Evolutionary conservation across 106 monocot species (phyloP).

Genomic region (Chionographis japonica): DNA sequence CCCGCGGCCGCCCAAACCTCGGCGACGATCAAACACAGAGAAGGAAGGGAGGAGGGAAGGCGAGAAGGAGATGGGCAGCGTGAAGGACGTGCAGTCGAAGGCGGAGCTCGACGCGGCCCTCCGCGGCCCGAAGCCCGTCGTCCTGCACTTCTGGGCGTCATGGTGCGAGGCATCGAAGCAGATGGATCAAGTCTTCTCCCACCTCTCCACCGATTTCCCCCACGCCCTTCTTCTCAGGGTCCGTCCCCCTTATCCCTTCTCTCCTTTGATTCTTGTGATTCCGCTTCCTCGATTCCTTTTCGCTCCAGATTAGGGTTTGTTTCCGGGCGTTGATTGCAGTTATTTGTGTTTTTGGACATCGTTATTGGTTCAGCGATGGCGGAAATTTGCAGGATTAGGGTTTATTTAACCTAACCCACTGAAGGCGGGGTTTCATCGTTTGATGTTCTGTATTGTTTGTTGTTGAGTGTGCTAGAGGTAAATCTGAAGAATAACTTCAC

Average conservation of each 20-base stretch:
- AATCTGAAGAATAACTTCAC: no score
- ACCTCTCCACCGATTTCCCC: conserved; percentile 85
- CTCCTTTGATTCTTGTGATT: background rate
- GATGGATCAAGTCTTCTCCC: conserved; percentile 97
- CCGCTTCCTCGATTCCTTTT: background rate
- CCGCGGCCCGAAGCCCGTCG: conserved; percentile 21
- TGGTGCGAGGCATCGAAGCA: conserved; percentile 96
- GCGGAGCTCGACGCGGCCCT: conserved; percentile 57
- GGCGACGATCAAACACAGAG: no score
- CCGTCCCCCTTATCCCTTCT: background rate
- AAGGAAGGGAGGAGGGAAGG: no score
- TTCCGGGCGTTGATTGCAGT: background rate
- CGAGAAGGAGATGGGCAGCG: conserved; percentile 9
- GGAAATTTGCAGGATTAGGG: no score
- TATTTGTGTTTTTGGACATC: no score
- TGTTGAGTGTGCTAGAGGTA: no score
- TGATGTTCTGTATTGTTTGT: no score
- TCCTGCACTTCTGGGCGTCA: conserved; percentile 89
- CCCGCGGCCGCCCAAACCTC: no score
- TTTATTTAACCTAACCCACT: no score
- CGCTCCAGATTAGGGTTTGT: background rate
- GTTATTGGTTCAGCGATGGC: no score
- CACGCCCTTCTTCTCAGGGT: conserved; percentile 82
- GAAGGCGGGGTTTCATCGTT: no score
- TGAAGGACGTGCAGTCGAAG: conserved; percentile 78